Evolutionary conservation across 768 basidiomycete species (phyloP).

Genomic region (Suillus decipiens): DNA sequence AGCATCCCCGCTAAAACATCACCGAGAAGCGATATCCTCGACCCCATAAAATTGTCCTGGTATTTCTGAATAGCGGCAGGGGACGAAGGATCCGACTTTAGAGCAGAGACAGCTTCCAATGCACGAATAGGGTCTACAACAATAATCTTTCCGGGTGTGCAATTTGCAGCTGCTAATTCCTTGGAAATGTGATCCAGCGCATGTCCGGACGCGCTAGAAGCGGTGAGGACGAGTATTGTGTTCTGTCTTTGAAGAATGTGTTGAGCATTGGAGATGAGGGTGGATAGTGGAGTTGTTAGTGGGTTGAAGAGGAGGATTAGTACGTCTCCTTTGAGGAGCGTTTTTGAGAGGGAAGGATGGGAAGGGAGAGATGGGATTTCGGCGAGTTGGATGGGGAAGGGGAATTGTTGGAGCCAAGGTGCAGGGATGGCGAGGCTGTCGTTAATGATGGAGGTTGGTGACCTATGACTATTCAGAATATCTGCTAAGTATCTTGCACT

Average conservation of each 20-base stretch:
- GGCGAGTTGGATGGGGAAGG: constrained; percentile 48
- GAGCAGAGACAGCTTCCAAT: constrained; percentile 47
- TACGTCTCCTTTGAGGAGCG: constrained; percentile 51
- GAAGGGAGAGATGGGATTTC: constrained; percentile 35
- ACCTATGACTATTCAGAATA: constrained; percentile 22
- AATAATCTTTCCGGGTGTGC: constrained; percentile 36
- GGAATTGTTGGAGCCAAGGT: constrained; percentile 58
- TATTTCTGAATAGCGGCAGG: constrained; percentile 59
- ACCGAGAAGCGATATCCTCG: constrained; percentile 55
- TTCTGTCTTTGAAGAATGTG: constrained; percentile 39
- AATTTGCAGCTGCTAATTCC: constrained; percentile 24
- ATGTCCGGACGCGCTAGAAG: constrained; percentile 24
- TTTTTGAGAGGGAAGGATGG: constrained; percentile 18
- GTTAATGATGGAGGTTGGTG: constrained; percentile 18
- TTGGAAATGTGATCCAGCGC: constrained; percentile 21
- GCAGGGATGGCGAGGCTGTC: constrained; percentile 45
- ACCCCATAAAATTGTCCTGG: constrained; percentile 61
- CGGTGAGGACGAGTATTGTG: constrained; percentile 46
- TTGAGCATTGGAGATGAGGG: constrained; percentile 30
- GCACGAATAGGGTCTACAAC: constrained; percentile 64
- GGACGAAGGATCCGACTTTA: constrained; percentile 49
- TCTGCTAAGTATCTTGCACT: neutral
- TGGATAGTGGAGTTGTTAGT: constrained; percentile 47
- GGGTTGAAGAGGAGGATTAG: constrained; percentile 69
- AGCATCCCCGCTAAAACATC: constrained; percentile 36